These are phyloP conservation scores for Pestalotiopsis fici DNA, from an alignment of 2,329 filamentous ascomycete species.

Conservation along the genomic window DNA sequence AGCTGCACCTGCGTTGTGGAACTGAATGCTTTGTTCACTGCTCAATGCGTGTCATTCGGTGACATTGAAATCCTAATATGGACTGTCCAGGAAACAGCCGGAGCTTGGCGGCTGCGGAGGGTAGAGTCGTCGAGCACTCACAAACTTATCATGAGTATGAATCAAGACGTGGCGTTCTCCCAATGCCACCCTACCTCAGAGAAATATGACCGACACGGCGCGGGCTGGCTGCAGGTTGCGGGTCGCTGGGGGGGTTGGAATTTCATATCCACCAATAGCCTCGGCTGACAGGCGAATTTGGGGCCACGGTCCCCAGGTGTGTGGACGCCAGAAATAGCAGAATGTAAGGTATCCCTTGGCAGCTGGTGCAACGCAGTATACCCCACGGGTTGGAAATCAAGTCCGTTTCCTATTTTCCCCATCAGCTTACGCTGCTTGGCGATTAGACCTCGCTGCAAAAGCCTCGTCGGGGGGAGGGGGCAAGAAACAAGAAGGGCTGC, in stretches of 20 bases:
- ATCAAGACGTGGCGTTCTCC: background rate
- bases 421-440: conserved; percentile 7
- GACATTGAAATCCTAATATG: background rate
- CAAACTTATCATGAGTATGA: background rate
- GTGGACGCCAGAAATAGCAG: conserved; percentile 10
- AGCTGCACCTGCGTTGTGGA: background rate
- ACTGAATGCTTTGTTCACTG: background rate
- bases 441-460: background rate
- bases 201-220: background rate
- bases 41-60: background rate
- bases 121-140: background rate
- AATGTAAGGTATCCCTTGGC: background rate
- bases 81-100: background rate
- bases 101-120: background rate
- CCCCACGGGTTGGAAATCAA: conserved; percentile 1
- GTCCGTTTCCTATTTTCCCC: background rate
- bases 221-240: conserved; percentile 3
- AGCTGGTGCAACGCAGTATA: conserved; percentile 5
- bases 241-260: background rate
- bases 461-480: background rate
- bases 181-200: background rate
- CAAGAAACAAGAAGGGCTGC: background rate
- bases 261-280: conserved; percentile 7
- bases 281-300: background rate
- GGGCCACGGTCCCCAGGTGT: conserved; percentile 4